phyloP scores from a whole-genome alignment of 208 protist genomes.

The Trypanosoma platydactyli region DNA sequence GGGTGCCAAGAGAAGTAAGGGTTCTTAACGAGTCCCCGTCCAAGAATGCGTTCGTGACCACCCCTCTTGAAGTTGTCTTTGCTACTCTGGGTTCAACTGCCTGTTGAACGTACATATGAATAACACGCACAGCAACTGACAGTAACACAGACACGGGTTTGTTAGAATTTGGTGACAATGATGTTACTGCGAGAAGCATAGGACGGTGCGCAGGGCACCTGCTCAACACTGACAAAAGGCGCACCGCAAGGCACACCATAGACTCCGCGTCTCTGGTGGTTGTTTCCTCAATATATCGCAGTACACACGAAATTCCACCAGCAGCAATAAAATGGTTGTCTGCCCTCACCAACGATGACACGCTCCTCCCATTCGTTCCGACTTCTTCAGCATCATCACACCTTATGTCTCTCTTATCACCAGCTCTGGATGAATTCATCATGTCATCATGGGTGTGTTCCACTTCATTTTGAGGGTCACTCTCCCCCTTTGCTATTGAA shows the following conservation, averaged over 20 bases:
- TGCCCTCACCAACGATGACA: conserved; percentile 19
- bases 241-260: conserved; percentile 47
- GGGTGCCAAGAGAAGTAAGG: not conserved
- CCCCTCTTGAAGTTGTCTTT: not conserved
- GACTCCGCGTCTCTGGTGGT: conserved; percentile 31
- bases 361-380: not conserved
- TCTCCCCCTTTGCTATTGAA: not conserved
- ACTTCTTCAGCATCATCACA: not conserved
- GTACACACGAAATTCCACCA: conserved; percentile 46
- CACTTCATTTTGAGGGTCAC: not conserved
- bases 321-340: conserved; percentile 59
- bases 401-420: not conserved
- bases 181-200: not conserved
- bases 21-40: not conserved
- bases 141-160: conserved; percentile 16
- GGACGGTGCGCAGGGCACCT: conserved; percentile 2
- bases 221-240: conserved; percentile 37
- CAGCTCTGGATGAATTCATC: not conserved
- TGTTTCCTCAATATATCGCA: conserved; percentile 49
- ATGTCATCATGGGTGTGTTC: not conserved
- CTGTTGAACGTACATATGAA: conserved; percentile 5
- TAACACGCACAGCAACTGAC: conserved; percentile 6
- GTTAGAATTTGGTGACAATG: not conserved
- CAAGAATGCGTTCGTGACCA: not conserved
- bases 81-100: not conserved